These are phyloP conservation scores for Neofusicoccum umdonicola DNA, from an alignment of 2,329 filamentous ascomycete species.

Conservation along the genomic window DNA sequence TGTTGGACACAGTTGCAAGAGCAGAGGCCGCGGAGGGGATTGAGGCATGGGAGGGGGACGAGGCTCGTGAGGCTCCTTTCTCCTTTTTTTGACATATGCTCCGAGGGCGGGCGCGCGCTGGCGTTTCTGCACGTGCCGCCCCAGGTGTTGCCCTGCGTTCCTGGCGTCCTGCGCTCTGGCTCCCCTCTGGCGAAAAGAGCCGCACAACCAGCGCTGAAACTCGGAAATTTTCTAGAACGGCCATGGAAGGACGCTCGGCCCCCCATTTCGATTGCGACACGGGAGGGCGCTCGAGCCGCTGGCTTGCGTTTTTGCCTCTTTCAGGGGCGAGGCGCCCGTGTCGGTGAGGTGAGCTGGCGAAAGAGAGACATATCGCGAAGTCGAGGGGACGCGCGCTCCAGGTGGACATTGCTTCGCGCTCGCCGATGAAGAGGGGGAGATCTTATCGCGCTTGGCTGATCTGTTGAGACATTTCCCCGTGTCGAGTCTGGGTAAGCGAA, in stretches of 20 bases:
- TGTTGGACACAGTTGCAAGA: not conserved
- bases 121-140: not conserved
- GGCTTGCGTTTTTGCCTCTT: not conserved
- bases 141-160: not conserved
- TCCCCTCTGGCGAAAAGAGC: not conserved
- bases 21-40: not conserved
- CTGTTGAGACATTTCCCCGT: conserved; percentile 10
- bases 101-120: not conserved
- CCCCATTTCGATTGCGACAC: not conserved
- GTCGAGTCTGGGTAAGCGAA: conserved; percentile 6
- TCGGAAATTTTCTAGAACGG: conserved; percentile 12
- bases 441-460: conserved; percentile 7
- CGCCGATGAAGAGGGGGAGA: not conserved
- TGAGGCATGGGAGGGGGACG: not conserved
- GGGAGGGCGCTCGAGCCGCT: not conserved
- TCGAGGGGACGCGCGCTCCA: not conserved
- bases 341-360: conserved; percentile 1
- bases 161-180: not conserved
- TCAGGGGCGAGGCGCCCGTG: not conserved
- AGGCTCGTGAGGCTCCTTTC: conserved; percentile 6
- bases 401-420: not conserved
- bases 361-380: not conserved
- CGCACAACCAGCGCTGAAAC: conserved; percentile 1
- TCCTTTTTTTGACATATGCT: conserved; percentile 11
- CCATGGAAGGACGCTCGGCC: conserved; percentile 7